Evolutionary conservation across 2,329 filamentous ascomycete genomes (phyloP), one percentile per base, ranked within the genome.

Genomic region (Paraconiothyrium sp.): DNA sequence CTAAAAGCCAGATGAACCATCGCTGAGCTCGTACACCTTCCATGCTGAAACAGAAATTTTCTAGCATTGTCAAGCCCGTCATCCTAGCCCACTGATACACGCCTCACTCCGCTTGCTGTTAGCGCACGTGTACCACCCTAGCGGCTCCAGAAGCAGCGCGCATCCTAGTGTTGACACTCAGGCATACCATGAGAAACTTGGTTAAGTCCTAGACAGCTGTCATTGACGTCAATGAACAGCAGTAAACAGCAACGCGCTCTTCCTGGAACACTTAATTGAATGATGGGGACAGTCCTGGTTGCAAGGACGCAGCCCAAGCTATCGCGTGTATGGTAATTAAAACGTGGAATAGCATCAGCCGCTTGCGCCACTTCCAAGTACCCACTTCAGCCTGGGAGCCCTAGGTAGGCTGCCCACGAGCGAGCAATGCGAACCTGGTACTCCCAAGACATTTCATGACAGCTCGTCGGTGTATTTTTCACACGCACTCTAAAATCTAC

Each of bases 221-320:
- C 48, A 34, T 35, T 54, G 55, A 62, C 46, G 59, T 57, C 55
- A 55, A 55, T 37, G 22, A 50, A 34, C 22, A 58, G n/a, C 37
- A 16, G 54, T 27, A 13, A 54, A 41, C 41, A 58, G 37, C 37
- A 22, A 51, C 16, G 34, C 16, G 37, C 44, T 48, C 22, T 35
- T 30, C 9, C 3, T 54, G 49, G 24, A 30, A 30, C 37, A 37
- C n/a, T 30, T 16, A 37, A 11, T 30, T 16, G 6, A 16, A 10
- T 3, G 30, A 50, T 22, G 30, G 13, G 30, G 30, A 30, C 27
- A 10, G 30, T 35, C n/a, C 30, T 35, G 24, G 47, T 34, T 32
- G 30, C 46, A 13, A 22, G 22, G 22, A 48, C 22, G 8, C 20
- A 27, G n/a, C 11, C 37, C 24, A 34, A 34, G 49, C 10, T 39